A percentile compares a stretch with the other conserved stretches of the same genome.
Evolutionary conservation across 345 rosid species (phyloP).

Genomic region (Eucalyptus cladocalyx): DNA sequence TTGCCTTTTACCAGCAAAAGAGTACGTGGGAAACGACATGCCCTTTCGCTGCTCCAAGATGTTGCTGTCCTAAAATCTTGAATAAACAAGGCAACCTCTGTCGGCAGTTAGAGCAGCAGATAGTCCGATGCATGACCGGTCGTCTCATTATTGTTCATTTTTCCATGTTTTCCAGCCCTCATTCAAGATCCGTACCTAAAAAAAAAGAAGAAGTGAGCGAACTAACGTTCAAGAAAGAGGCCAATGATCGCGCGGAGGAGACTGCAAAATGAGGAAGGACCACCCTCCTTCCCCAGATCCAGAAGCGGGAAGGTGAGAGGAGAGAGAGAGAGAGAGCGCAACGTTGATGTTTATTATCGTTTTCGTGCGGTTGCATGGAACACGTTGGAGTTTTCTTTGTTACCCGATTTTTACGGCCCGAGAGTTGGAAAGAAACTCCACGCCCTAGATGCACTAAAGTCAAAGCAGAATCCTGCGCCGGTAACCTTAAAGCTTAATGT

Average conservation of each 20-base stretch:
- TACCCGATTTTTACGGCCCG: neutral
- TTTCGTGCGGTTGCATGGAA: neutral
- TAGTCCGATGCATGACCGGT: neutral
- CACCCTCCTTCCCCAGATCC: neutral
- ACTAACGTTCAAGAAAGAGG: neutral
- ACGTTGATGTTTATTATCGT: neutral
- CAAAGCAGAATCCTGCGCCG: neutral
- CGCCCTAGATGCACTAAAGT: neutral
- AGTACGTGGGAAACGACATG: neutral
- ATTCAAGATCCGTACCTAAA: neutral
- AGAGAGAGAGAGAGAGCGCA: neutral
- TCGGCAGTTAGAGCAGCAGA: neutral
- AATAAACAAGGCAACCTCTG: neutral
- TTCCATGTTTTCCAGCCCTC: neutral
- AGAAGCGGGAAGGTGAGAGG: neutral
- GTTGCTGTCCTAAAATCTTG: neutral
- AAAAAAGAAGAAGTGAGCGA: neutral
- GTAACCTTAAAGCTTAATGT: neutral
- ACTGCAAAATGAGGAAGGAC: neutral
- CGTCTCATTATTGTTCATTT: neutral
- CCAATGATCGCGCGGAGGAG: neutral
- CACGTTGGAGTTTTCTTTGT: neutral
- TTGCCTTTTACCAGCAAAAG: neutral
- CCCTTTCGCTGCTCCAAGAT: neutral
- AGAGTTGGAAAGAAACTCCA: neutral